Percentiles rank a stretch among this genome's conserved stretches.
These are phyloP conservation scores for Lentinula aciculospora DNA, from an alignment of 768 basidiomycete genomes.

Conservation along the genomic window DNA sequence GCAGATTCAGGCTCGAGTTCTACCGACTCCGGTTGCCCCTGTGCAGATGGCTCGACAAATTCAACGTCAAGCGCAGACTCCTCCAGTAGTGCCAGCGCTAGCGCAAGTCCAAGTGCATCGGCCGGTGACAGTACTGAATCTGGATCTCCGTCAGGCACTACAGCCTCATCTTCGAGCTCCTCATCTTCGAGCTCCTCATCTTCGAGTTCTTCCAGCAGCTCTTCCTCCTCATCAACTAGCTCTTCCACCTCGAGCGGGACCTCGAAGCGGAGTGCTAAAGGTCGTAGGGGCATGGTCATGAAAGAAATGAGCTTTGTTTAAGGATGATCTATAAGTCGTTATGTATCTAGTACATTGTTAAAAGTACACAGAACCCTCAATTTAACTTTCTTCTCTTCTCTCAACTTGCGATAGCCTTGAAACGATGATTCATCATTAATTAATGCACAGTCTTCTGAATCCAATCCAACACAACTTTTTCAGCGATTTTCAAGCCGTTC, in stretches of 20 bases:
- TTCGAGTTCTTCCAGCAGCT: not conserved
- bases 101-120: not conserved
- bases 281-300: not conserved
- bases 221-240: not conserved
- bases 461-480: conserved; percentile 26
- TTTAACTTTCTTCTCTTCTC: too few relatives aligned
- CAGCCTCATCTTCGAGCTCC: not conserved
- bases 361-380: not conserved
- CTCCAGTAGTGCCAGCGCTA: not conserved
- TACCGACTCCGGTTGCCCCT: not conserved
- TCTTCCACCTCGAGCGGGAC: not conserved
- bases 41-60: not conserved
- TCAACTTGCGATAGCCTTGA: too few relatives aligned
- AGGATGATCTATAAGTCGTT: not conserved
- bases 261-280: not conserved
- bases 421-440: too few relatives aligned
- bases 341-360: not conserved
- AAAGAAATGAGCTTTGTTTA: not conserved
- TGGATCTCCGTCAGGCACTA: not conserved
- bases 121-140: not conserved
- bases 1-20: not conserved
- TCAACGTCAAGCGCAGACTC: not conserved
- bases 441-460: conserved; percentile 16
- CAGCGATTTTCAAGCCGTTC: conserved; percentile 27
- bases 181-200: not conserved